Base-by-base conservation (phyloP, 768 basidiomycete genomes). In the Leccinum rimulosum region DNA sequence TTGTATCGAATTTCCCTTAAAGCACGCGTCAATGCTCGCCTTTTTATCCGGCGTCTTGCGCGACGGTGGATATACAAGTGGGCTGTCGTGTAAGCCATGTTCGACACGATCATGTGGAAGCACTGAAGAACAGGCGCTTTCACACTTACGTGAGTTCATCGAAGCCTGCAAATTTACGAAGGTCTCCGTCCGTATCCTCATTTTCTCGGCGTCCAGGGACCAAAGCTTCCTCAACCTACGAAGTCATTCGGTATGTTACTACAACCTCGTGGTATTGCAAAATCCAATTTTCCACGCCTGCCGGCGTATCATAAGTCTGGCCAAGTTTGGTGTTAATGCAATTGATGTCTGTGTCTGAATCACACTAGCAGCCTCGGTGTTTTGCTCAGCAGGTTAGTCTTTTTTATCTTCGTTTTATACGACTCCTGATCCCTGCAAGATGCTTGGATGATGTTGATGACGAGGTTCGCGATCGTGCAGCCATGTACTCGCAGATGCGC, bases 221-320 rank as follows among this genome's bases (percentile, higher is more conserved):
- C 97, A 33, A 92, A 93, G 71, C 89, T 95, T 31, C 87, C 89
- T 19, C 91, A 97, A 73, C 97, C 97, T 11, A 89, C 93, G 54
- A 98, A 98, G 76, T 99, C 72, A 99, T 99, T 71, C 91, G 97
- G 47, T 98, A 95, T 80, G 98, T 70, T 99, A 99, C 77, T n/a
- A n/a, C n/a, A 99, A 99, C 76, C 94, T 97, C 30, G 97, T 99
- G 22, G 95, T 99, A 17, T 78, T 99, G 67, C 97, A 99, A 76
- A 99, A 98, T 66, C 93, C 97, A 7, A 95, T 95, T 50, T 97
- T 99, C 53, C 82, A 97, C 61, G 96, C 97, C 97, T 1, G 97
- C 97, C 25, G 97, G n/a, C n/a, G n/a, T 99, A 9, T 81, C 93
- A 19, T n/a, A n/a, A 93, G 90, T 66, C 77, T 99, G 71, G 97